A percentile compares a stretch with the other conserved stretches of the same genome.
Conservation (phyloP, 2,329 filamentous ascomycete species). For the Penicillium sp. region DNA sequence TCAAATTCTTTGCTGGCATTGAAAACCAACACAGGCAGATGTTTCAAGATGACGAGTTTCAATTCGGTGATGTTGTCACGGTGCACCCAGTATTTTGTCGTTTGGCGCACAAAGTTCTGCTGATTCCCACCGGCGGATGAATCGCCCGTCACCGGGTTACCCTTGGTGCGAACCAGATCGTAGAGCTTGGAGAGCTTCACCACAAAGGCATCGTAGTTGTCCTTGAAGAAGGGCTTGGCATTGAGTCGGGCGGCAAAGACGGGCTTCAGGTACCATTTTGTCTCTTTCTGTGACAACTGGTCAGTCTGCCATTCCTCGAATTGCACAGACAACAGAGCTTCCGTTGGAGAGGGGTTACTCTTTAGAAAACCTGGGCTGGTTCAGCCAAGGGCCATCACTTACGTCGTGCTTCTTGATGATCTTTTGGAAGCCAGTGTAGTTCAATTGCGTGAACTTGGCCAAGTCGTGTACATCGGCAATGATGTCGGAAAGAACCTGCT, state of each 20-base stretch:
- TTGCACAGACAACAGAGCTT: too few relatives aligned
- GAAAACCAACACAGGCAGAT: slow-evolving; percentile 93
- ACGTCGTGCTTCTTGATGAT: slow-evolving; percentile 99
- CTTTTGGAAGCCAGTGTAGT: slow-evolving; percentile 99
- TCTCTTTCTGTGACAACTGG: slow-evolving; percentile 65
- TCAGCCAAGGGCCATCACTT: slow-evolving; percentile 31
- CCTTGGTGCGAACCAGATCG: slow-evolving; percentile 86
- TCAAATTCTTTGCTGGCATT: slow-evolving; percentile 97
- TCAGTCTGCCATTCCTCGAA: slow-evolving; percentile 2
- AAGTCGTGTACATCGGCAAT: slow-evolving; percentile 98
- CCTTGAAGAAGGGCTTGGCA: slow-evolving; percentile 96
- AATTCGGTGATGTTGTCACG: slow-evolving; percentile 96
- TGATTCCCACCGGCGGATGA: slow-evolving; percentile 84
- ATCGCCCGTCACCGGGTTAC: slow-evolving; percentile 88
- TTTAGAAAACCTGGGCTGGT: too few relatives aligned
- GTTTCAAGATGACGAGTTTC: slow-evolving; percentile 96
- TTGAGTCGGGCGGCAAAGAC: slow-evolving; percentile 94
- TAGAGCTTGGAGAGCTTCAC: slow-evolving; percentile 93
- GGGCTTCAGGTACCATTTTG: slow-evolving; percentile 83
- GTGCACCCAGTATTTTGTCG: slow-evolving; percentile 99
- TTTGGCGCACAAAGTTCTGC: slow-evolving; percentile 93
- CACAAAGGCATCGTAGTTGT: slow-evolving; percentile 95
- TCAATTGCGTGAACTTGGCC: slow-evolving; percentile 95
- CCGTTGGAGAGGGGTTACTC: too few relatives aligned
- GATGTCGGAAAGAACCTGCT: slow-evolving; percentile 93